Evolutionary conservation across 2,329 filamentous ascomycete genomes (phyloP), one percentile per base, ranked within the genome.

Genomic region (Tothia fuscella): DNA sequence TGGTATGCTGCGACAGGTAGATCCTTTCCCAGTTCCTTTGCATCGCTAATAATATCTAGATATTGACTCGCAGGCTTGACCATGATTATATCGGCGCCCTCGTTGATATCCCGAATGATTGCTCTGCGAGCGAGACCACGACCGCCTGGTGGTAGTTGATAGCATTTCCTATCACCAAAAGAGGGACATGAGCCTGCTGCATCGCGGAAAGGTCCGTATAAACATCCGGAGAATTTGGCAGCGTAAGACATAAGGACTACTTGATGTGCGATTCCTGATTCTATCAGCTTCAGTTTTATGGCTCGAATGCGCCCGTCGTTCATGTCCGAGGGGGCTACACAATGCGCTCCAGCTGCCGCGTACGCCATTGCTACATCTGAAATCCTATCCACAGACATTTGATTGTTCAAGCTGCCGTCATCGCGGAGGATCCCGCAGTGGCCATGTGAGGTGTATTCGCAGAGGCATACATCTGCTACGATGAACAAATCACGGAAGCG

Each of bases 71-170:
- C 91, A 2, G 91, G 91, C 71, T 98, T 98, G 47, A 98, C 91
- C 89, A 98, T 95, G 64, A 98, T 94, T 51, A 95, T 86, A 56
- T 98, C 91, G 16, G 91, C 91, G 20, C 91, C 91, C 64, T 98
- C 91, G 49, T 72, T 74, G 51, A 98, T 89, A 58, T 98, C 91
- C 51, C 91, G 76, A 30, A 78, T 67, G 49, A 98, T 95, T 37
- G 91, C 91, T 51, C 91, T 78, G 49, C 91, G 78, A 13, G 91
- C 91, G 33, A 98, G 76, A 25, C 91, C 91, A 38, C 91, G 81
- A 20, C 88, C 91, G 47, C 88, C 88, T 0, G 87, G 86, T 2
- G 91, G 91, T 9, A 98, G 74, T 66, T 98, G 91, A 67, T 98
- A 98, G 74, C 91, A 96, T 60, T 83, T 81, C 52, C 91, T 78